Evolutionary conservation across 2,329 filamentous ascomycete species (phyloP).

Genomic region (Aspergillus nomiae): DNA sequence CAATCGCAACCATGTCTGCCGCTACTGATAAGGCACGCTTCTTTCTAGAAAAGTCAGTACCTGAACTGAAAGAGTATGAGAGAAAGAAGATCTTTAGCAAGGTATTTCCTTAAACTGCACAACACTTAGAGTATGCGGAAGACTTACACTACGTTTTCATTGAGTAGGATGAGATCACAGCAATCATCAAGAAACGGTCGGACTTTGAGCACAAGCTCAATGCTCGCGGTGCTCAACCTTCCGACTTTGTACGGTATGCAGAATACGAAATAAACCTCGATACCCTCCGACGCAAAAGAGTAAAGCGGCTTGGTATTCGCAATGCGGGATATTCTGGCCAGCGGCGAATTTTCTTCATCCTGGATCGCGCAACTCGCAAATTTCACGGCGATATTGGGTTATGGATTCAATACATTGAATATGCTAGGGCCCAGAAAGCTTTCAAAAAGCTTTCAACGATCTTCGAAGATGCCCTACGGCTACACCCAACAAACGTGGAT

Average conservation of each 20-base stretch:
- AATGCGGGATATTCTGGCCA: constrained; percentile 72
- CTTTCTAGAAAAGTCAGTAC: constrained; percentile 88
- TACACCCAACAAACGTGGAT: constrained; percentile 81
- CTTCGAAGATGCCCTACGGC: constrained; percentile 69
- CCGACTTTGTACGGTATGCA: constrained; percentile 83
- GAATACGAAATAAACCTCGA: constrained; percentile 71
- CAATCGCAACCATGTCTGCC: constrained; percentile 65
- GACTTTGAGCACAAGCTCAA: constrained; percentile 92
- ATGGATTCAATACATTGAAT: constrained; percentile 90
- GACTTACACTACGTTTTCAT: constrained; percentile 12
- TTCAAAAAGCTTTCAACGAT: constrained; percentile 63
- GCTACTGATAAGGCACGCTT: constrained; percentile 93
- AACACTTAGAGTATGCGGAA: not conserved
- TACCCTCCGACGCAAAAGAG: constrained; percentile 76
- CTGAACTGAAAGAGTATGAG: constrained; percentile 89
- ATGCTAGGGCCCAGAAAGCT: constrained; percentile 68
- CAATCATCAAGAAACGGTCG: constrained; percentile 85
- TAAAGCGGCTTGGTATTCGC: constrained; percentile 76
- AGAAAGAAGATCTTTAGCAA: constrained; percentile 87
- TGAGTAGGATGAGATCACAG: constrained; percentile 78
- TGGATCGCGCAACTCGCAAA: constrained; percentile 81
- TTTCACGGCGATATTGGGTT: constrained; percentile 79
- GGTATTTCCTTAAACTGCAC: constrained; percentile 47
- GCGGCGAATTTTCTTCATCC: constrained; percentile 82
- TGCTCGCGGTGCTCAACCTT: constrained; percentile 72